A percentile compares a stretch with the other conserved stretches of the same genome.
Evolutionary conservation across 2,329 filamentous ascomycete species (phyloP).

Genomic region (Phialophora verrucosa): DNA sequence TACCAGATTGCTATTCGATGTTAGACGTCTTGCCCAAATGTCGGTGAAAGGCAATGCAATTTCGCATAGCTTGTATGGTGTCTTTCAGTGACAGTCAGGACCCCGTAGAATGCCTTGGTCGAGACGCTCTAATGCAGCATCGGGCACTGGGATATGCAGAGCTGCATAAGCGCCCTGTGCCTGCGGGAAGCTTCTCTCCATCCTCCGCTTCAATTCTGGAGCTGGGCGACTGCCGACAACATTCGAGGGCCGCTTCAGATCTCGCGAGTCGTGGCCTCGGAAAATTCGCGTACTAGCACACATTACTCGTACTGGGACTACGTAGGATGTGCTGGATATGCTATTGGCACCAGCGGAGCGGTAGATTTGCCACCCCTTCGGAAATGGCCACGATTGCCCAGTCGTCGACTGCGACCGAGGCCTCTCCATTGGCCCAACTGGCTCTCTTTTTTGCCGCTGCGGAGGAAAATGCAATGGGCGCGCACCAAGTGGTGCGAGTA

Average conservation of each 20-base stretch:
- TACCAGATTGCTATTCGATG: conserved; percentile 16
- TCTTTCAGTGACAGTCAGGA: conserved; percentile 8
- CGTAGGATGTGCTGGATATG: background rate
- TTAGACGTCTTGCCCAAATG: conserved; percentile 24
- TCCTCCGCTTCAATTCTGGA: conserved; percentile 19
- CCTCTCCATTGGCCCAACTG: background rate
- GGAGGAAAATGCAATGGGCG: background rate
- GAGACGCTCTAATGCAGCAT: conserved; percentile 21
- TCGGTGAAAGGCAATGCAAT: conserved; percentile 31
- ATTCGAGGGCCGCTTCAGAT: conserved; percentile 10
- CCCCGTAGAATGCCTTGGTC: conserved; percentile 5
- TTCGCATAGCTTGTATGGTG: conserved; percentile 7
- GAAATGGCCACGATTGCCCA: conserved; percentile 13
- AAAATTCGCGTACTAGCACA: background rate
- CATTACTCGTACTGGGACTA: background rate
- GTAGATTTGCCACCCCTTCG: conserved; percentile 5
- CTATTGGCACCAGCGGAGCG: conserved; percentile 13
- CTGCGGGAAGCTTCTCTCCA: background rate
- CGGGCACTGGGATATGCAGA: conserved; percentile 15
- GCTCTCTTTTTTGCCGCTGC: conserved; percentile 10
- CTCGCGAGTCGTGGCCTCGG: conserved; percentile 7
- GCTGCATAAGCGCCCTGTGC: conserved; percentile 18
- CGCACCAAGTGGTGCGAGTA: background rate
- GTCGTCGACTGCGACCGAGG: background rate
- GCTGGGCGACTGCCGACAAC: conserved; percentile 14